Percentiles rank a stretch among this genome's conserved stretches.
These are phyloP conservation scores for Pterula multifida DNA, from an alignment of 1,284 basidiomycete genomes.

Conservation along the genomic window DNA sequence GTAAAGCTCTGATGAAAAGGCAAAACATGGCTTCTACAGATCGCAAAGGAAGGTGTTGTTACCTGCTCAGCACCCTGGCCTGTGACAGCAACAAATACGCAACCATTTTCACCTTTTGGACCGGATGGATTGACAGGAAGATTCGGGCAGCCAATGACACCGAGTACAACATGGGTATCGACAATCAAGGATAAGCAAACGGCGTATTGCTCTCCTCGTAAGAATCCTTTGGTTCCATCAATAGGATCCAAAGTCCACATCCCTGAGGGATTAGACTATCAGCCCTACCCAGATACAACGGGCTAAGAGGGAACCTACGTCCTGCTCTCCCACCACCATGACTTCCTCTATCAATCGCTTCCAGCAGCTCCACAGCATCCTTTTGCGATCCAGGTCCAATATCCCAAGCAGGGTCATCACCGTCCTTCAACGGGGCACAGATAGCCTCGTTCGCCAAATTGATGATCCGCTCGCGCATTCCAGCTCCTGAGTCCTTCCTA, in stretches of 20 bases:
- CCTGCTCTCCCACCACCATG: conserved; percentile 68
- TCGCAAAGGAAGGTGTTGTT: conserved; percentile 9
- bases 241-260: conserved; percentile 92
- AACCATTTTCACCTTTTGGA: conserved; percentile 56
- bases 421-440: conserved; percentile 35
- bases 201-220: conserved; percentile 94
- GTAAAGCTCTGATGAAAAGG: neutral
- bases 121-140: conserved; percentile 53
- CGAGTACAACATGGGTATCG: conserved; percentile 75
- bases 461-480: conserved; percentile 62
- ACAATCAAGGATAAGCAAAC: conserved; percentile 90
- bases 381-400: conserved; percentile 44
- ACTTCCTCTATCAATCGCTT: conserved; percentile 81
- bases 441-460: conserved; percentile 80
- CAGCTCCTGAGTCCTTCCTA: conserved; percentile 35
- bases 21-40: neutral
- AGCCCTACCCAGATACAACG: no score
- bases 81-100: conserved; percentile 74
- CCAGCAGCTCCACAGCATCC: conserved; percentile 53
- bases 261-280: conserved; percentile 33
- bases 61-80: conserved; percentile 78
- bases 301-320: conserved; percentile 42
- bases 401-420: conserved; percentile 48
- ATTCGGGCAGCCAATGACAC: conserved; percentile 95
- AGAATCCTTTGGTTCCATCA: conserved; percentile 91